Evolutionary conservation across 768 basidiomycete species (phyloP), one percentile per base, ranked within the genome.

Genomic region (Cubamyces lactineus): DNA sequence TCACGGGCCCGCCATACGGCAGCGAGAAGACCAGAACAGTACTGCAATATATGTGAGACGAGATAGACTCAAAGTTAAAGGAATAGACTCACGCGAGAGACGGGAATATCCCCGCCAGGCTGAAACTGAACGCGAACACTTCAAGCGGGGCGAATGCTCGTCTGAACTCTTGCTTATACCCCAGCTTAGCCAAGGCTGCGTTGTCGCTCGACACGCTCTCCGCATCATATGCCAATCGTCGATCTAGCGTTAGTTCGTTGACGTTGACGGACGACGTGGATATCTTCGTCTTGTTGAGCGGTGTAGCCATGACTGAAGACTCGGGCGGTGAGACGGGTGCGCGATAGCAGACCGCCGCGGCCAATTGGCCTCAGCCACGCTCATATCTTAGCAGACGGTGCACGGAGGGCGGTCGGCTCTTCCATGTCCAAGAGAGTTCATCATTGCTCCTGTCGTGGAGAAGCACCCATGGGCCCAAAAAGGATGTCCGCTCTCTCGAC

Each of bases 1-100:
- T 80, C 1, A 84, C 82, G 0, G 86, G 82, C 8, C 86, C 88
- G 16, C 88, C 88, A 70, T 88, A 86, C 0, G 86, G 86, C 19
- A 87, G 72, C 2, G 86, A 79, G 69, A 84, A 86, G 60, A 72
- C 53, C 8, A 82, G 70, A 13, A 81, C 78, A 3, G 81, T 77
- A 1, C 80, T 81, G 34, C 34, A 34, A 11, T 7, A 34, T 34
- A 11, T 34, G 9, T 34, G 34, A 34, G 34, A 34, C 11, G 34
- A 6, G 34, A 34, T 34, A 34, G 34, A 34, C 34, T 34, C 34
- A 34, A 52, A 9, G 9, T 24, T 19, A 28, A 21, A 34, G 5
- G 9, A 13, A 4, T 3, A 28, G 6, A 59, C 61, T 3, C 52
- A 68, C 64, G 64, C 48, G 11, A 68, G 66, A 9, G 64, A 67